Conservation (phyloP, 2,329 filamentous ascomycete species). For the Ceratocystis cacaofunesta region DNA sequence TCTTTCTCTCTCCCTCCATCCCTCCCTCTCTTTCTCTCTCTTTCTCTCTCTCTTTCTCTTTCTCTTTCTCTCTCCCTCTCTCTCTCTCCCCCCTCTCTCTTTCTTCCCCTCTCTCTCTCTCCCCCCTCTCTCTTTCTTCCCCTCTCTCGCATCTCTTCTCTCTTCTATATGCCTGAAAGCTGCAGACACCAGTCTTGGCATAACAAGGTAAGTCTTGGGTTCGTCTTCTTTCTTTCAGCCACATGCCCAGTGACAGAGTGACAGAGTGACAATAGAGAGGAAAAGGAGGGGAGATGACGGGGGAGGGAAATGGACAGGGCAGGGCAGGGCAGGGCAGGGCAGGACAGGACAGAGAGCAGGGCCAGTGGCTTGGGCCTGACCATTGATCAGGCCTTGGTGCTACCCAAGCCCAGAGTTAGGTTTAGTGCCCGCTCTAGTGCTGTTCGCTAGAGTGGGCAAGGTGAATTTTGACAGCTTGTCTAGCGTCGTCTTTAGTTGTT, state of each 20-base stretch:
- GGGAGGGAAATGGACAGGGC: not conserved
- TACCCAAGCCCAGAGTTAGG: constrained; percentile 5
- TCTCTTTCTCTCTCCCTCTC: too few species aligned
- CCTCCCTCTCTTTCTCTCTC: too few species aligned
- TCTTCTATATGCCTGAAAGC: not conserved
- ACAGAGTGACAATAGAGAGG: not conserved
- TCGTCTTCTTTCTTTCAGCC: not conserved
- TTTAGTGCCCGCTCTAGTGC: constrained; percentile 6
- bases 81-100: too few species aligned
- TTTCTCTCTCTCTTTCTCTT: too few species aligned
- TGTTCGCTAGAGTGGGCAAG: constrained; percentile 3
- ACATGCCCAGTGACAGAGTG: not conserved
- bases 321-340: not conserved
- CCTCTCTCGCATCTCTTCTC: not conserved
- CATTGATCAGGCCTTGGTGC: not conserved
- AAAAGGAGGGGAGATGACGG: not conserved
- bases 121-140: too few species aligned
- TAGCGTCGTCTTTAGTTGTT: constrained; percentile 1
- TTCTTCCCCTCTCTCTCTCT: not conserved
- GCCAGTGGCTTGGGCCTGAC: not conserved
- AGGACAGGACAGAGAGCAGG: not conserved
- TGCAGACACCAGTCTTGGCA: not conserved
- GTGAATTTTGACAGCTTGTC: constrained; percentile 5
- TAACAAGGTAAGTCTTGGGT: not conserved
- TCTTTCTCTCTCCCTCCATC: too few species aligned